Base-by-base conservation (phyloP, 371 early-diverging fungal genomes). In the Syncephalastrum racemosum region DNA sequence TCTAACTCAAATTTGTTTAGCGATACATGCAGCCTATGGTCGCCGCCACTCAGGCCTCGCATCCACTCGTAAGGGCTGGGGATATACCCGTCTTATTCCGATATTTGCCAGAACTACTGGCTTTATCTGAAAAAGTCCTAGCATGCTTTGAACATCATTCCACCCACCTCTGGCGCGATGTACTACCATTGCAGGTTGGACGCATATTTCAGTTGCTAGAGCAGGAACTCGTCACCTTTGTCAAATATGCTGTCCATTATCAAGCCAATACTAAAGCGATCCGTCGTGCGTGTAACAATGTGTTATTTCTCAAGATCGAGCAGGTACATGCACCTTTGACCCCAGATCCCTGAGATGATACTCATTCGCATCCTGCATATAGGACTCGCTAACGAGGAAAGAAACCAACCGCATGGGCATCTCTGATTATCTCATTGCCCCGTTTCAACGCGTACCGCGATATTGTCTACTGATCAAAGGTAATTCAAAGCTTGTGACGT, bases 381-480 rank as follows among this genome's bases (percentile, higher is more conserved):
- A 77, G 74, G 68, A 77, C 64, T 70, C 61, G 5, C 48, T 74
- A 12, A 50, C 68, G 2, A 66, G 64, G 44, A 60, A 59, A 53
- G 77, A 77, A 44, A 71, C 70, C 6, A 73, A 77, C 46, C 60
- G 78, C 2, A 54, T 77, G 57, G 78, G 78, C 0, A 67, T 74
- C 56, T 58, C 72, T 1, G 78, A 77, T 68, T 77, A 72, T 36
- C 56, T 77, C 6, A 77, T 77, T 57, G 70, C 72, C 15, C 78
- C 78, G 1, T 70, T 77, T 14, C 78, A 77, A 46, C 60, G 78
- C 22, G 68, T 72, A 31, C 71, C 78, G 14, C 70, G 78, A 19
- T 77, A 74, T 42, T 72, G 74, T 54, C 54, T 77, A 36, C 41
- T 77, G 39, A 57, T 77, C 20, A 71, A 77, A 70, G 78, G 78